These are phyloP conservation scores for Salvia sclarea DNA, from an alignment of 305 asterid species.

Conservation along the genomic window DNA sequence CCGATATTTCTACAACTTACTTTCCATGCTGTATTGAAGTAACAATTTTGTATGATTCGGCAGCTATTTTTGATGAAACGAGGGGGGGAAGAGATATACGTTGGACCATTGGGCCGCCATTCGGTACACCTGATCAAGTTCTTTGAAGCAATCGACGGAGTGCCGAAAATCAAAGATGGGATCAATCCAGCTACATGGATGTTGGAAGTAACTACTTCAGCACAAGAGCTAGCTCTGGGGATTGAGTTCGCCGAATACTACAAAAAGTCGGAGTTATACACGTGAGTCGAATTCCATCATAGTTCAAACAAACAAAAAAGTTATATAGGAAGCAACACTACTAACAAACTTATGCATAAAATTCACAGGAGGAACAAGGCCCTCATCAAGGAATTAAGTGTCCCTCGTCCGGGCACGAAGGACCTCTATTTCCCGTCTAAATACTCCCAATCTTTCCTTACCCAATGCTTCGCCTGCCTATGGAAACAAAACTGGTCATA, in stretches of 20 bases:
- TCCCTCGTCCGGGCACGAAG: constrained; percentile 47
- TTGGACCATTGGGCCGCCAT: constrained; percentile 66
- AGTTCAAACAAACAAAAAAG: background rate
- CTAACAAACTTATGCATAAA: background rate
- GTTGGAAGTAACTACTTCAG: constrained; percentile 57
- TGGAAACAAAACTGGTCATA: constrained; percentile 71
- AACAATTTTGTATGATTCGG: constrained; percentile 13
- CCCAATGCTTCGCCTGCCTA: constrained; percentile 57
- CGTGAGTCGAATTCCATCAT: constrained; percentile 33
- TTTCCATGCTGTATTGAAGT: background rate
- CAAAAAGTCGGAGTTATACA: constrained; percentile 55
- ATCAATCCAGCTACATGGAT: constrained; percentile 76
- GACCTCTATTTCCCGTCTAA: constrained; percentile 45
- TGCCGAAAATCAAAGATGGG: constrained; percentile 54
- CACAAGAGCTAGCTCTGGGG: constrained; percentile 57
- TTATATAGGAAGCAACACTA: background rate
- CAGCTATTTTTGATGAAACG: constrained; percentile 68
- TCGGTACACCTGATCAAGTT: constrained; percentile 56
- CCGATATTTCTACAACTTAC: background rate
- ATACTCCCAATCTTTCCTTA: constrained; percentile 50
- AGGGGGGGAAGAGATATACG: constrained; percentile 71
- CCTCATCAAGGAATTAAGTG: constrained; percentile 48
- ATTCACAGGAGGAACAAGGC: constrained; percentile 54
- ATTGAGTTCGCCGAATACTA: constrained; percentile 51
- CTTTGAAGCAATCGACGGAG: constrained; percentile 58